Base-by-base conservation (phyloP, 2,329 filamentous ascomycete genomes). In the Madurella fahalii region DNA sequence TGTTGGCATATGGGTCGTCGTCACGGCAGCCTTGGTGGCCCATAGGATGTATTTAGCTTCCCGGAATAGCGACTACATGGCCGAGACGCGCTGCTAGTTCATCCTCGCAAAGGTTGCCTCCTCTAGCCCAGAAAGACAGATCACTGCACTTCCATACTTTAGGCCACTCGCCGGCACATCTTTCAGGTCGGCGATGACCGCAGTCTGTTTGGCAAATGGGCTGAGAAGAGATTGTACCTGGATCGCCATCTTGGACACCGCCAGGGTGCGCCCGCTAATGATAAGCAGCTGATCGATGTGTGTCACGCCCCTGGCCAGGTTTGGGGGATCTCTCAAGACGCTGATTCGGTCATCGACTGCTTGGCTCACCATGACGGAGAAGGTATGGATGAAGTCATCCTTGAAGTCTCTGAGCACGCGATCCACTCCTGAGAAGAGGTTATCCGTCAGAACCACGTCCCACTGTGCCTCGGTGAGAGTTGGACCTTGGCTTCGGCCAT, bases 391-490 rank as follows among this genome's bases (percentile, higher is more conserved):
- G n/a, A 54, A 18, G 9, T 40, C 18, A 39, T 58, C 51, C 12
- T 12, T 7, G 17, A 18, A 15, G 15, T 56, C 44, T 15, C 59
- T 54, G 8, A 56, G 52, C 18, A 45, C 37, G 30, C 53, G 56
- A 43, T 60, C 64, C 12, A 65, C 52, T 5, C 65, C 64, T 0
- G 63, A 61, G 48, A 69, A 69, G 8, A 64, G 64, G 25, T 47
- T 51, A 3, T 52, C 31, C 9, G 37, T 58, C 32, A 68, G 52
- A 20, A 64, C 20, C 2, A 41, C 4, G 53, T 68, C 50, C 67
- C 67, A 69, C 53, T 58, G 37, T 3, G 13, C 25, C 31, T 15
- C 15, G 9, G 20, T 51, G 9, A 57, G 44, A 47, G 30, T 61
- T 8, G 44, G 54, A 5, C 46, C 41, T 7, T 53, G 34, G 12